Conservation (phyloP, 2,329 filamentous ascomycete genomes). For the Pseudogymnoascus sp. region DNA sequence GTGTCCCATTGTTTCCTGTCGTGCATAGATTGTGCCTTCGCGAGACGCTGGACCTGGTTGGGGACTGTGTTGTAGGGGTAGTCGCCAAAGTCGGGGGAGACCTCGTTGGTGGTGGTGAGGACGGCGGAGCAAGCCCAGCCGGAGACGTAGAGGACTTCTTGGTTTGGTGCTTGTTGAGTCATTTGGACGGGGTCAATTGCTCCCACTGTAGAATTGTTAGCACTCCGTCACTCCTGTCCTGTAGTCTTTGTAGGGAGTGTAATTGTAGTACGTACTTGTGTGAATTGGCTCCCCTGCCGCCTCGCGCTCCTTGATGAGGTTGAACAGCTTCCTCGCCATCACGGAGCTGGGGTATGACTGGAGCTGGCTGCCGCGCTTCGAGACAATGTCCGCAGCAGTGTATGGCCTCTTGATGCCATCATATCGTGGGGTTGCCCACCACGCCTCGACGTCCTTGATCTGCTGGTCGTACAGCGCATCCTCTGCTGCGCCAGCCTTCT, state of each 20-base stretch:
- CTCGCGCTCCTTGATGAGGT: slow-evolving; percentile 70
- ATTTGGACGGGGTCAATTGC: slow-evolving; percentile 99
- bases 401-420: slow-evolving; percentile 89
- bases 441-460: slow-evolving; percentile 74
- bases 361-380: slow-evolving; percentile 80
- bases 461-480: slow-evolving; percentile 80
- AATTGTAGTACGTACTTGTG: slow-evolving; percentile 57
- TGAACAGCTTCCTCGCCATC: slow-evolving; percentile 92
- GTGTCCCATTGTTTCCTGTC: slow-evolving; percentile 92
- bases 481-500: slow-evolving; percentile 73
- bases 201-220: slow-evolving; percentile 55
- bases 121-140: slow-evolving; percentile 97
- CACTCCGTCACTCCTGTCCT: background rate
- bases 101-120: slow-evolving; percentile 89
- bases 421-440: slow-evolving; percentile 83
- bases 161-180: slow-evolving; percentile 94
- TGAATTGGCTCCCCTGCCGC: slow-evolving; percentile 81
- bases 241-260: slow-evolving; percentile 6
- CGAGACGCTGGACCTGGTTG: slow-evolving; percentile 91
- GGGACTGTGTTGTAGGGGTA: slow-evolving; percentile 99
- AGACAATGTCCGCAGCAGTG: slow-evolving; percentile 81
- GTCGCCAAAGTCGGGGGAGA: slow-evolving; percentile 94
- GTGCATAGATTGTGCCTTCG: slow-evolving; percentile 95
- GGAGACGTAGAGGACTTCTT: slow-evolving; percentile 92
- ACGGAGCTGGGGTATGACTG: slow-evolving; percentile 86